These are phyloP conservation scores for Auricularia sp. DNA, from an alignment of 768 basidiomycete species.

Conservation along the genomic window DNA sequence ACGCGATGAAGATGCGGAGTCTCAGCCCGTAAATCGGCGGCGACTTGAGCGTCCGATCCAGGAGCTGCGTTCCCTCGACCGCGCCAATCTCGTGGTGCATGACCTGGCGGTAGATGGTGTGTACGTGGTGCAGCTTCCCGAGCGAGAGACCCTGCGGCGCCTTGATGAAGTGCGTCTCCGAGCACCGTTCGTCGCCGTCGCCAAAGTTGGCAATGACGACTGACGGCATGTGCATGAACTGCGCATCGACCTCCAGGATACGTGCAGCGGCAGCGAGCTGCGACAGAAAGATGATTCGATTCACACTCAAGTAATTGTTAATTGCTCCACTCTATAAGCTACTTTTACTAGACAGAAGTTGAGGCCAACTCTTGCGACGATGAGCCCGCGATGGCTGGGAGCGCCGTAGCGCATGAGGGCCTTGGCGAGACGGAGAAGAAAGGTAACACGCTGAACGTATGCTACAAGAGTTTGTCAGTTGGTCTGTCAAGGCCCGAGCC, in stretches of 20 bases:
- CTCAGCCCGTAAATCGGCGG: slow-evolving; percentile 61
- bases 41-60: slow-evolving; percentile 53
- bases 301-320: no score
- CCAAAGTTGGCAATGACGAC: slow-evolving; percentile 76
- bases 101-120: slow-evolving; percentile 77
- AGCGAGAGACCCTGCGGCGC: slow-evolving; percentile 72
- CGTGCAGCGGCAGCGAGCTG: slow-evolving; percentile 73
- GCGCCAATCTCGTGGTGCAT: slow-evolving; percentile 74
- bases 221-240: slow-evolving; percentile 76
- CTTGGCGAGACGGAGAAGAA: slow-evolving; percentile 78
- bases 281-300: no score
- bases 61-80: slow-evolving; percentile 56
- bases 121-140: slow-evolving; percentile 71
- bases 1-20: slow-evolving; percentile 63
- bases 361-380: no score
- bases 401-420: slow-evolving; percentile 87
- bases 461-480: slow-evolving; percentile 15
- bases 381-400: slow-evolving; percentile 93
- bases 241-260: slow-evolving; percentile 68
- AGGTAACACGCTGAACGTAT: slow-evolving; percentile 42
- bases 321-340: no score
- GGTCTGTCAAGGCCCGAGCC: background rate
- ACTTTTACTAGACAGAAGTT: no score
- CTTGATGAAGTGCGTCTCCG: slow-evolving; percentile 79
- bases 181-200: slow-evolving; percentile 67